phyloP scores from a whole-genome alignment of 1,139 yeast genomes.

The Pichia sp. region DNA sequence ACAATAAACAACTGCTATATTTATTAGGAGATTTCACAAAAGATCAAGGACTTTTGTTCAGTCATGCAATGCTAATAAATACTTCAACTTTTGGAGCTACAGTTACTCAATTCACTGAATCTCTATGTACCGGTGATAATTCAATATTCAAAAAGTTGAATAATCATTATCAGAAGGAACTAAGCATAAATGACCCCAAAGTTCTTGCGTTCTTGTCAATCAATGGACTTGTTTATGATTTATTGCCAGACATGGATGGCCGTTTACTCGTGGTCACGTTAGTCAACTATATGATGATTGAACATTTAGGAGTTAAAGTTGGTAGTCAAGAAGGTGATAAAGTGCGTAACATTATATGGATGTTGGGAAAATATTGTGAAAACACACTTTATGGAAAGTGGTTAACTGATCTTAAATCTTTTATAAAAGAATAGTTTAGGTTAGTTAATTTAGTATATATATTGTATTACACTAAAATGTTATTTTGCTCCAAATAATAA shows the following conservation, averaged over 20 bases:
- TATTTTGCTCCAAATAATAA: no score
- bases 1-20: conserved; percentile 4
- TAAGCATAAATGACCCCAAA: not conserved
- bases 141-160: conserved; percentile 7
- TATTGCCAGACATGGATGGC: conserved; percentile 3
- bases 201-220: conserved; percentile 3
- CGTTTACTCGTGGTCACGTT: conserved; percentile 7
- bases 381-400: conserved; percentile 12
- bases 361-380: conserved; percentile 11
- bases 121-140: conserved; percentile 2
- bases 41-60: conserved; percentile 8
- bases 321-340: conserved; percentile 1
- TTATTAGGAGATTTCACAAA: conserved; percentile 10
- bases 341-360: conserved; percentile 9
- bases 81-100: not conserved
- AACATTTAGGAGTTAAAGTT: not conserved
- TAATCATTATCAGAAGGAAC: conserved; percentile 7
- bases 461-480: no score
- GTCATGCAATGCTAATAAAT: conserved; percentile 3
- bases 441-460: no score
- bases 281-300: conserved; percentile 3
- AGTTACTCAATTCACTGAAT: not conserved
- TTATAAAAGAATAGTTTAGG: conserved; percentile 15
- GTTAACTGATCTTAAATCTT: conserved; percentile 17
- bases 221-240: not conserved